Base-by-base conservation (phyloP, 108 stramenopile species). In the Conticribra guillardii region DNA sequence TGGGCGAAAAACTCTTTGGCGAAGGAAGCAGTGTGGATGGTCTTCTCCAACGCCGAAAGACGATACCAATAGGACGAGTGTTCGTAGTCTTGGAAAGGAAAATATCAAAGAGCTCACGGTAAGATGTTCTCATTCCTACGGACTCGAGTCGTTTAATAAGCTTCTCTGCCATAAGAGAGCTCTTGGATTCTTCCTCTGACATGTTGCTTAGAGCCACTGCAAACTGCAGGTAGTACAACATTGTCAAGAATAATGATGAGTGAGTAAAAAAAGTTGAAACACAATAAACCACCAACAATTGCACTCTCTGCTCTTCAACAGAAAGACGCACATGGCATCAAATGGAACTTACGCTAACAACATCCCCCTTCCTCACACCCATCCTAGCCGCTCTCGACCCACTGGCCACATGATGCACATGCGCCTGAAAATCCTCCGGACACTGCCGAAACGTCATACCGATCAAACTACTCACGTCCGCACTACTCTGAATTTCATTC, bases 41-140 rank as follows among this genome's bases (percentile, higher is more conserved):
- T 8, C 45, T 55, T 3, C 27, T 21, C 27, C 54, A 56, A 26
- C 78, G 51, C n/a, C 78, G 66, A 37, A 79, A 79, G 18, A 79
- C 78, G 32, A 79, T 52, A 16, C 73, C 78, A 16, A 79, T 60
- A 4, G 78, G 72, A 4, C 78, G 59, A 21, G 9, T 27, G n/a
- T 62, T 74, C 29, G 78, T 79, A 0, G 78, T 79, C 52, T 61
- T 69, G 28, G 71, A 74, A 1, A 80, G 49, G 55, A 80, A 74
- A 8, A 80, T 69, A 44, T 80, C 74, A 33, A 70, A 74, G 29
- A 80, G 33, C 29, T 80, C 79, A 9, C 79, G 52, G 60, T 74
- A 80, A 1, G 79, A 80, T 2, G 79, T 80, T 24, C 79, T 48
- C 79, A 80, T 80, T 4, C 79, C 79, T 3, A 75, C 79, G 1